Base-by-base conservation (phyloP, 495 filamentous ascomycete genomes). In the Stereocaulon alpinum region DNA sequence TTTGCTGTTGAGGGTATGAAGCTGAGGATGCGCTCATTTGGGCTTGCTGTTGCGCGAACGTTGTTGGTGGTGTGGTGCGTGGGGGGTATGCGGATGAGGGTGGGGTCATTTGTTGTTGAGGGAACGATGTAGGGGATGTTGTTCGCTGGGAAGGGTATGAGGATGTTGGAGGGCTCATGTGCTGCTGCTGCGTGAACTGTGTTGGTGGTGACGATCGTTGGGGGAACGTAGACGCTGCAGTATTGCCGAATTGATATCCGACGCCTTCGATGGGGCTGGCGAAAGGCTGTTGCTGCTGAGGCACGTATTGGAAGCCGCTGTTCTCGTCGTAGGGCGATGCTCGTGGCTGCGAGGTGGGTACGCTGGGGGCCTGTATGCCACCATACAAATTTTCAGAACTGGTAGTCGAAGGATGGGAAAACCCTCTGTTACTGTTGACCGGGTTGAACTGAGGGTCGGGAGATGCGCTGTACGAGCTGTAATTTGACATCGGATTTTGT, bases 271-370 rank as follows among this genome's bases (percentile, higher is more conserved):
- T 59, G 15, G 61, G 37, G 40, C 51, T 60, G 17, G 60, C 17
- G 20, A 55, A 62, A 1, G 59, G 22, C 27, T 54, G 62, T 29
- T 53, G 58, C 48, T 67, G 64, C 22, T 64, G 62, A 50, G 56
- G 51, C 12, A 51, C 40, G 15, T 65, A 60, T 32, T 62, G 60
- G 37, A 56, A 65, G 15, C 41, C 63, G 15, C 34, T 43, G 41
- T 54, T 45, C 14, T 51, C 47, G 34, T 59, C 52, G 34, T 57
- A 64, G 32, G 53, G 52, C 41, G 51, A 32, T 24, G 55, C 32
- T 9, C 61, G 55, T 15, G 62, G 64, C 18, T 64, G 59, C 4
- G 64, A 67, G 10, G 56, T 62, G 27, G 59, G 62, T 20, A 63
- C 55, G 15, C 55, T 62, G 27, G 59, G 59, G 20, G 64, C 44